Evolutionary conservation across 2,329 filamentous ascomycete genomes (phyloP).

Genomic region (Akanthomyces uredinophilus): DNA sequence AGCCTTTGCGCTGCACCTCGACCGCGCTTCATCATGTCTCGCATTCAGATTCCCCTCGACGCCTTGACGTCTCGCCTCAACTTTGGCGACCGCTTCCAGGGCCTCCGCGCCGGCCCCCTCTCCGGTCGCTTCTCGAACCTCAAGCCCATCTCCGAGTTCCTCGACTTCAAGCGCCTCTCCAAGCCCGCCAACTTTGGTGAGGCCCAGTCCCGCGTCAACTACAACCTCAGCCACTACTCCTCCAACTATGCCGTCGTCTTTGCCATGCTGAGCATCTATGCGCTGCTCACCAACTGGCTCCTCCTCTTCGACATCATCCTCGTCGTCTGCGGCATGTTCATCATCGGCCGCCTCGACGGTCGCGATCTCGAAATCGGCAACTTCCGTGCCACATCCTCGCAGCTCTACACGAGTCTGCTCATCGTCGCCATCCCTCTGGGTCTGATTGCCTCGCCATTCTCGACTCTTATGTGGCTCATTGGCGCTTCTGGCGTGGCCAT

Average conservation of each 20-base stretch:
- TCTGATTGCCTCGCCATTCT: constrained; percentile 77
- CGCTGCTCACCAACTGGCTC: constrained; percentile 77
- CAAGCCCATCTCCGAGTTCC: constrained; percentile 84
- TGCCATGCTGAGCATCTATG: constrained; percentile 93
- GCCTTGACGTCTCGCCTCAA: constrained; percentile 87
- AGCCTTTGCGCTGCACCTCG: constrained; percentile 4
- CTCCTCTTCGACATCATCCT: constrained; percentile 92
- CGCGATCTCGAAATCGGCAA: constrained; percentile 82
- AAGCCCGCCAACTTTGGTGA: constrained; percentile 91
- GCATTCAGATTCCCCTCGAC: constrained; percentile 90
- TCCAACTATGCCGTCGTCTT: constrained; percentile 97
- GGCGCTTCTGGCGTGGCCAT: constrained; percentile 92
- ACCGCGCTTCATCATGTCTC: constrained; percentile 55
- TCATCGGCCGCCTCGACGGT: constrained; percentile 86
- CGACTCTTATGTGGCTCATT: constrained; percentile 88
- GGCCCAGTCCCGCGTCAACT: constrained; percentile 88
- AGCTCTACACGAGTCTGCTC: constrained; percentile 87
- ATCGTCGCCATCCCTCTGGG: constrained; percentile 79
- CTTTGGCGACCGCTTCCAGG: constrained; percentile 76
- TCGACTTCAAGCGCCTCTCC: constrained; percentile 91
- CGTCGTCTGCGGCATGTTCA: constrained; percentile 78
- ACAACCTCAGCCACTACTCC: constrained; percentile 95
- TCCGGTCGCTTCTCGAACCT: constrained; percentile 86
- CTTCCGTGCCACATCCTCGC: constrained; percentile 78
- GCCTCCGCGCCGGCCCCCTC: constrained; percentile 73